Conservation (phyloP, 1,139 yeast species). For the Taphrina flavorubra region DNA sequence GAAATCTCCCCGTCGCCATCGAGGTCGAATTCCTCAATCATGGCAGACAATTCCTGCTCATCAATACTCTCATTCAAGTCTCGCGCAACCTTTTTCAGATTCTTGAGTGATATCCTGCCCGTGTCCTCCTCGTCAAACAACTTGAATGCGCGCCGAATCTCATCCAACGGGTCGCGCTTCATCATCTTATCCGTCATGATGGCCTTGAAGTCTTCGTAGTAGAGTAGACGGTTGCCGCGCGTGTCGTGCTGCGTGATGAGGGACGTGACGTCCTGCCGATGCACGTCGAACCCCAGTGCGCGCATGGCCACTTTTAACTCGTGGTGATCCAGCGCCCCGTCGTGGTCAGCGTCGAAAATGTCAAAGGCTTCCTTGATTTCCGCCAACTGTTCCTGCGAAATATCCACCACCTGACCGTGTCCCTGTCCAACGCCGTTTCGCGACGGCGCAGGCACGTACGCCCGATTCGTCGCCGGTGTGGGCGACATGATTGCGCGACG, state of each 20-base stretch:
- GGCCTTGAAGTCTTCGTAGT: conserved; percentile 14
- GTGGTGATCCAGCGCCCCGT: conserved; percentile 88
- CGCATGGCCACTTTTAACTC: conserved; percentile 90
- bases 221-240: conserved; percentile 62
- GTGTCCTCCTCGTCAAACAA: conserved; percentile 88
- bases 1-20: conserved; percentile 92
- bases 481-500: conserved; percentile 21
- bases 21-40: conserved; percentile 96
- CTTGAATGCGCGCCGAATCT: conserved; percentile 85
- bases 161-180: conserved; percentile 90
- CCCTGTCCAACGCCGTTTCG: background rate
- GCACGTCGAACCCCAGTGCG: conserved; percentile 88
- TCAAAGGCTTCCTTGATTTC: conserved; percentile 94
- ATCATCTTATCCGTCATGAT: conserved; percentile 74
- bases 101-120: conserved; percentile 82
- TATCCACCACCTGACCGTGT: conserved; percentile 53
- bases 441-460: conserved; percentile 12
- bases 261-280: conserved; percentile 79
- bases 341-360: conserved; percentile 89
- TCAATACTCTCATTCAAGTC: conserved; percentile 91
- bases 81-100: conserved; percentile 85
- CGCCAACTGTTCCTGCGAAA: conserved; percentile 86
- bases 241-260: conserved; percentile 82
- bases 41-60: conserved; percentile 91
- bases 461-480: conserved; percentile 9